Conservation (phyloP, 345 rosid genomes). For the Psidium guajava region DNA sequence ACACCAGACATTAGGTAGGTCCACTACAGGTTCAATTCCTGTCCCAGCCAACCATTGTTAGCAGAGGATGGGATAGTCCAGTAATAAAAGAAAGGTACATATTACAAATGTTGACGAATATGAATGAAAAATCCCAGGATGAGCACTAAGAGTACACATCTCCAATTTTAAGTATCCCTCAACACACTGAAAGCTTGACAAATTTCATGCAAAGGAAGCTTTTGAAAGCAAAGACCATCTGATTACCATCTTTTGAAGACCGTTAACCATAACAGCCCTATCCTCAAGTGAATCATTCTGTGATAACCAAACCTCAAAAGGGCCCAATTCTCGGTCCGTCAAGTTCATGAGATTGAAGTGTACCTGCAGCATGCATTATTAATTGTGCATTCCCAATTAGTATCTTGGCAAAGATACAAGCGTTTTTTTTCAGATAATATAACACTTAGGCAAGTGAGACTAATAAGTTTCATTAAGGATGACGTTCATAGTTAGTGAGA, state of each 20-base stretch:
- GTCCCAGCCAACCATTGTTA: background rate
- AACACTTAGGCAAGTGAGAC: background rate
- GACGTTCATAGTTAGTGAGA: background rate
- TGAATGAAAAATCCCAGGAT: background rate
- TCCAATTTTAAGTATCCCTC: background rate
- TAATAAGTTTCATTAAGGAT: background rate
- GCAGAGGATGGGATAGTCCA: background rate
- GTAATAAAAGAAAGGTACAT: background rate
- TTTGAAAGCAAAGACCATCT: background rate
- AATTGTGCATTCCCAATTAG: background rate
- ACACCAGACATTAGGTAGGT: background rate
- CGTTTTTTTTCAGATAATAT: background rate
- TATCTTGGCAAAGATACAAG: background rate
- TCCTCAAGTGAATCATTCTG: conserved; percentile 45
- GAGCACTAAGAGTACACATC: background rate
- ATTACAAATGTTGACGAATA: background rate
- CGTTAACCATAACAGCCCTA: conserved; percentile 59
- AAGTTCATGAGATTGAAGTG: conserved; percentile 63
- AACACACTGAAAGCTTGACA: background rate
- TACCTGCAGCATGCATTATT: conserved; percentile 31
- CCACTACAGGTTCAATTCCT: background rate
- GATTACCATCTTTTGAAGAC: conserved; percentile 77
- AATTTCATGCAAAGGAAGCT: background rate
- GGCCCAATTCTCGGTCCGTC: conserved; percentile 65
- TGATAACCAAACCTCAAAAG: conserved; percentile 70